phyloP scores from a whole-genome alignment of 1,284 basidiomycete species.

The Apiotrichum veenhuisii region DNA sequence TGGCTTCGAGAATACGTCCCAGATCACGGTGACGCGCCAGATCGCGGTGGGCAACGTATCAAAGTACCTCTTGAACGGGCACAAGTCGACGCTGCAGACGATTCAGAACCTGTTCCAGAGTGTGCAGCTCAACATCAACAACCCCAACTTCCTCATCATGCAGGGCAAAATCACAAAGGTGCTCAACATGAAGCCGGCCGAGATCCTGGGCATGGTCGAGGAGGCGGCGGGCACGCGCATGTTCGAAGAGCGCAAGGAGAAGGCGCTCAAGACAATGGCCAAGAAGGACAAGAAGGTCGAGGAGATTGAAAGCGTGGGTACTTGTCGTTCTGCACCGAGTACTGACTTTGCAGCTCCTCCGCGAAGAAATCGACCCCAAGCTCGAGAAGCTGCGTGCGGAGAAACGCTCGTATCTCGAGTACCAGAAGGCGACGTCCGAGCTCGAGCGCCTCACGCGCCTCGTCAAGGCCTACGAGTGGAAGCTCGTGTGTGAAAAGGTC shows the following conservation, averaged over 20 bases:
- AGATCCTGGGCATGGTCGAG: slow-evolving; percentile 98
- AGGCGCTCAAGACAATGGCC: slow-evolving; percentile 91
- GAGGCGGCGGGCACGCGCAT: slow-evolving; percentile 98
- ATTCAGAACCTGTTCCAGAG: slow-evolving; percentile 95
- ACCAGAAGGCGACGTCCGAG: slow-evolving; percentile 83
- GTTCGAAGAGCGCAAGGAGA: slow-evolving; percentile 99
- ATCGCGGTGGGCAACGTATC: slow-evolving; percentile 88
- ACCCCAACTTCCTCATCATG: slow-evolving; percentile 99
- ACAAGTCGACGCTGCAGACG: slow-evolving; percentile 82
- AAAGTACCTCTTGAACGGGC: slow-evolving; percentile 97
- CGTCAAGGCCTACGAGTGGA: slow-evolving; percentile 88
- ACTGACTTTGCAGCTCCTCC: slow-evolving; percentile 55
- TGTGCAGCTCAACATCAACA: slow-evolving; percentile 99
- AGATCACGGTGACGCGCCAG: slow-evolving; percentile 95
- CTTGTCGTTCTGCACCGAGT: too few species aligned
- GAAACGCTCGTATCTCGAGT: slow-evolving; percentile 85
- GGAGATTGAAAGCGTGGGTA: slow-evolving; percentile 66
- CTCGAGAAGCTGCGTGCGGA: slow-evolving; percentile 85
- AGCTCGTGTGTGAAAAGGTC: slow-evolving; percentile 60
- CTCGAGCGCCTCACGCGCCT: slow-evolving; percentile 83
- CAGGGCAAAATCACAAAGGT: slow-evolving; percentile 96
- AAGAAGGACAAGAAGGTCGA: slow-evolving; percentile 97
- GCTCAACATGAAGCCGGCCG: slow-evolving; percentile 96
- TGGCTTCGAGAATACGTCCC: slow-evolving; percentile 74
- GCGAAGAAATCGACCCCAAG: slow-evolving; percentile 93